These are phyloP conservation scores for Coccinonectria pachysandricola DNA, from an alignment of 2,329 filamentous ascomycete species.

Conservation along the genomic window DNA sequence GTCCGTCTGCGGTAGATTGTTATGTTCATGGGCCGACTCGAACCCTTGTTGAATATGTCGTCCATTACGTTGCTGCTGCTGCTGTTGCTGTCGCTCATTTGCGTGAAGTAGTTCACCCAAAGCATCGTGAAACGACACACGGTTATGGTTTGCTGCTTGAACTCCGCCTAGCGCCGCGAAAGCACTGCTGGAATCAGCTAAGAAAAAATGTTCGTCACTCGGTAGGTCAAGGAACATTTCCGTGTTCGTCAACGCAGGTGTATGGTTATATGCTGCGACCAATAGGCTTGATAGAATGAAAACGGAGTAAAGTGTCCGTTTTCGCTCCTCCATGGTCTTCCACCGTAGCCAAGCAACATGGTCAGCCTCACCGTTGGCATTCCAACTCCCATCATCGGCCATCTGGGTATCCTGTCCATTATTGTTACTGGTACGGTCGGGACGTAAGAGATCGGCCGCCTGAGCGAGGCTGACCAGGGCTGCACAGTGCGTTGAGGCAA, in stretches of 20 bases:
- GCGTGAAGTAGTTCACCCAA: slow-evolving; percentile 72
- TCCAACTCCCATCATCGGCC: slow-evolving; percentile 41
- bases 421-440: slow-evolving; percentile 32
- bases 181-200: slow-evolving; percentile 68
- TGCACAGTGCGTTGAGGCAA: slow-evolving; percentile 84
- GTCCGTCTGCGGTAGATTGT: slow-evolving; percentile 47
- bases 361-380: slow-evolving; percentile 39
- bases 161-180: slow-evolving; percentile 72
- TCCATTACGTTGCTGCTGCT: too few relatives aligned
- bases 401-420: slow-evolving; percentile 47
- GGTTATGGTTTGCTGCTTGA: slow-evolving; percentile 56
- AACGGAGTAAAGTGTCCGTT: slow-evolving; percentile 82
- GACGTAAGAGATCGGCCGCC: slow-evolving; percentile 62
- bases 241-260: slow-evolving; percentile 84
- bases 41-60: slow-evolving; percentile 27
- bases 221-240: slow-evolving; percentile 84
- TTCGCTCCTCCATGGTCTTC: slow-evolving; percentile 82
- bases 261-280: slow-evolving; percentile 87
- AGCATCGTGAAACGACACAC: slow-evolving; percentile 70
- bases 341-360: slow-evolving; percentile 65
- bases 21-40: slow-evolving; percentile 7
- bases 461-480: slow-evolving; percentile 84
- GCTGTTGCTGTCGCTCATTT: slow-evolving; percentile 54
- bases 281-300: slow-evolving; percentile 87
- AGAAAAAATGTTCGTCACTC: slow-evolving; percentile 86